Conservation (phyloP, 768 basidiomycete species). For the Podaxis sp. region DNA sequence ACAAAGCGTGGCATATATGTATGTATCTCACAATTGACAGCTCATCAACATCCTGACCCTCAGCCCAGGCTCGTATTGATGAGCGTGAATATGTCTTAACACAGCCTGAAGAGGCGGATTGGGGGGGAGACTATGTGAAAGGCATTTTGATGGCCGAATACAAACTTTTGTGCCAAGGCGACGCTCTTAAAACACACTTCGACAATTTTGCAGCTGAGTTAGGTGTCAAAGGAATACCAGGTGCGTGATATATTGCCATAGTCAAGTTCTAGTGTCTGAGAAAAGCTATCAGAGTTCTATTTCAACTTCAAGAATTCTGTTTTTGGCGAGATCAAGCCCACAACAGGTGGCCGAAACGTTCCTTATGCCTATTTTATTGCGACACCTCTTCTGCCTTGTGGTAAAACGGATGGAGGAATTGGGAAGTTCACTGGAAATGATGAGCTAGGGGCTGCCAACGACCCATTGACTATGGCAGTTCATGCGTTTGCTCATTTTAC, state of each 20-base stretch:
- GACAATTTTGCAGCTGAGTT: not conserved
- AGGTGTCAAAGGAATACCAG: not conserved
- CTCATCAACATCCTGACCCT: not conserved
- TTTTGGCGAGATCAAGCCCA: not conserved
- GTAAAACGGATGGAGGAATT: not conserved
- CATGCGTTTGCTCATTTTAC: conserved; percentile 31
- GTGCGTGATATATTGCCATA: not conserved
- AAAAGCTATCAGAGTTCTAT: not conserved
- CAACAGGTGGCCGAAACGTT: not conserved
- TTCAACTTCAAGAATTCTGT: not conserved
- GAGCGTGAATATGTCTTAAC: not conserved
- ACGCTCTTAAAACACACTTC: not conserved
- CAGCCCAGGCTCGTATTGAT: not conserved
- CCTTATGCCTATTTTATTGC: not conserved
- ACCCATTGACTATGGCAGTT: conserved; percentile 15
- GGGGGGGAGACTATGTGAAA: not conserved
- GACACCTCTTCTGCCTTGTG: not conserved
- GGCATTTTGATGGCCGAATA: not conserved
- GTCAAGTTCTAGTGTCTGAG: not conserved
- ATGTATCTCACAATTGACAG: not conserved
- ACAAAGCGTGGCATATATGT: not conserved
- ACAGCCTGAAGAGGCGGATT: not conserved
- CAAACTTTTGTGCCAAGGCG: not conserved
- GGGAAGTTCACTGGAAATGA: not conserved
- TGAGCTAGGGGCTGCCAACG: not conserved